Conservation (phyloP, 1,284 basidiomycete genomes). For the Boletus smithii region DNA sequence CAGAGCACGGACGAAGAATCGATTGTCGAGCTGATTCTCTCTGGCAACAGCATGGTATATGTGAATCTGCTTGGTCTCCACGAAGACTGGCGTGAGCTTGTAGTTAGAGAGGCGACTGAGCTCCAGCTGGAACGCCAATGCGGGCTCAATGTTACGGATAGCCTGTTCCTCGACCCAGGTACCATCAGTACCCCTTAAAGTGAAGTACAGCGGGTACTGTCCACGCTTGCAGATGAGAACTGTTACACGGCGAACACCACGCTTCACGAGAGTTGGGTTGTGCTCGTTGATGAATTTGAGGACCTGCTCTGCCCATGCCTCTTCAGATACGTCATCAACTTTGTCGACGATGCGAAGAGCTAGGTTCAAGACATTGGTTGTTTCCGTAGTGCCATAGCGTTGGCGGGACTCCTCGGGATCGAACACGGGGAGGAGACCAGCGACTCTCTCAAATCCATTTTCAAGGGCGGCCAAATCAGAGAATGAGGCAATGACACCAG, state of each 20-base stretch:
- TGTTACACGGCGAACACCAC: constrained; percentile 89
- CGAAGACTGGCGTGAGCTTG: constrained; percentile 90
- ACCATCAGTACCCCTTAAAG: constrained; percentile 75
- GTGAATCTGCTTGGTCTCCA: constrained; percentile 94
- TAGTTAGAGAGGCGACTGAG: constrained; percentile 95
- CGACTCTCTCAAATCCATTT: constrained; percentile 72
- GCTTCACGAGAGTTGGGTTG: constrained; percentile 58
- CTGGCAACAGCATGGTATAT: constrained; percentile 95
- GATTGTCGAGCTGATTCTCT: constrained; percentile 94
- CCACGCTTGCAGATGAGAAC: constrained; percentile 89
- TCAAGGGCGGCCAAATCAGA: constrained; percentile 69
- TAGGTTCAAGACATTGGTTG: constrained; percentile 92
- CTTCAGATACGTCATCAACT: constrained; percentile 75
- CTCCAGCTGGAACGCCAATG: constrained; percentile 97
- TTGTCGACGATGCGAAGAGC: constrained; percentile 83
- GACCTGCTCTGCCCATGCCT: constrained; percentile 76
- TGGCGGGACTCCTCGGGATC: constrained; percentile 68
- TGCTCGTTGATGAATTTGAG: constrained; percentile 74
- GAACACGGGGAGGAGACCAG: constrained; percentile 67
- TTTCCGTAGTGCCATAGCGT: constrained; percentile 69
- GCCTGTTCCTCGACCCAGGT: constrained; percentile 93
- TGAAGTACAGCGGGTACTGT: constrained; percentile 94
- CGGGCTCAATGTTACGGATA: constrained; percentile 98
- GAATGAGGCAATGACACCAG: constrained; percentile 89
- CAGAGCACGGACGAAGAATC: constrained; percentile 97